Evolutionary conservation across 1,284 basidiomycete species (phyloP), one percentile per base, ranked within the genome.

Genomic region (Rhodotorula sp.): DNA sequence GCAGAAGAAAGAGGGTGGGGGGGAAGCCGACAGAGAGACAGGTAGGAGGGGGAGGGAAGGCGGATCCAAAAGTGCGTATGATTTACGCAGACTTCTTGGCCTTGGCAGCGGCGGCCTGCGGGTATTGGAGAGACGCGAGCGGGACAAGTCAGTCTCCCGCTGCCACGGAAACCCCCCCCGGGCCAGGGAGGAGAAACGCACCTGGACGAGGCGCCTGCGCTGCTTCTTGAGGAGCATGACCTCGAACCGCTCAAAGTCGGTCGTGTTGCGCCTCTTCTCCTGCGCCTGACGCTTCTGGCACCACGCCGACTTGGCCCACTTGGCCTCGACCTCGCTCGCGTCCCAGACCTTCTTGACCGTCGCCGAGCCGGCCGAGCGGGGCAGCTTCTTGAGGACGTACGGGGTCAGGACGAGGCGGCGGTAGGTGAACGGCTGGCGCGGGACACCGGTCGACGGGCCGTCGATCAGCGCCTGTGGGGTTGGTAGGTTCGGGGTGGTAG

Each of bases 401-500:
- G 91, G 90, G 55, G 95, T 98, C 80, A 99, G 90, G 81, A 89
- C 88, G 79, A 98, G 86, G 84, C 96, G 88, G 82, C 91, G 91
- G 89, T 91, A 97, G 77, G 91, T 87, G 86, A 89, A 91, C 48
- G 90, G 81, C 84, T 98, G 95, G 79, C 95, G 93, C 78, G 93
- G 88, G 64, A 99, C 95, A 76, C 87, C 88, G 71, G 93, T 92
- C 64, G 87, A 86, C 75, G 95, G 95, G 69, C 94, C 94, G 83
- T 98, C 95, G 79, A 98, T 89, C 81, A 99, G 87, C 62, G 95
- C 95, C 94, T 96, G 79, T n/a, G n/a, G n/a, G n/a, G n/a, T n/a
- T n/a, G n/a, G n/a, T n/a, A n/a, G n/a, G n/a, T n/a, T n/a, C n/a
- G n/a, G n/a, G n/a, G n/a, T 5, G 45, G 33, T 33, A 7, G 33